These are phyloP conservation scores for Tripterygium wilfordii DNA, from an alignment of 177 flowering plant species.

Conservation along the genomic window DNA sequence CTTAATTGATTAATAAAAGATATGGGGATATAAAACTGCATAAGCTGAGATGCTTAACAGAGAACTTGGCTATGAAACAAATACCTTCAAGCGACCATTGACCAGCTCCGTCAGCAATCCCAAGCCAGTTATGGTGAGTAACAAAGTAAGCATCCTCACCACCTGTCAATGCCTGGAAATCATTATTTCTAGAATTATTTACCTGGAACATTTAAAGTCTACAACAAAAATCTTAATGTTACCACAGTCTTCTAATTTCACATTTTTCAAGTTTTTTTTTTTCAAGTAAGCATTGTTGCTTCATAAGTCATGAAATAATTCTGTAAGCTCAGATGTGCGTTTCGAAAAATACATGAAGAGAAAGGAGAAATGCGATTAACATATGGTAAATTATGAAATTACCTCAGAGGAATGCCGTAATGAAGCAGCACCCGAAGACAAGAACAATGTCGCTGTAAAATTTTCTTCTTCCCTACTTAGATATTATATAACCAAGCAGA, in stretches of 20 bases:
- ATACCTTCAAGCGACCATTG: slow-evolving; percentile 83
- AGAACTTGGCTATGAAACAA: no score
- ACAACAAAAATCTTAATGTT: no score
- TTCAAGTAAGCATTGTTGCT: neutral
- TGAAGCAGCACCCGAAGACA: slow-evolving; percentile 23
- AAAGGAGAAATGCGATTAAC: neutral
- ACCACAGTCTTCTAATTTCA: neutral
- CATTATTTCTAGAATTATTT: slow-evolving; percentile 46
- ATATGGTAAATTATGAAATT: neutral
- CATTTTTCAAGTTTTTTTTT: neutral
- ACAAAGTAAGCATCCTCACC: slow-evolving; percentile 81
- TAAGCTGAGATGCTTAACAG: neutral
- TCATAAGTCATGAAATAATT: neutral
- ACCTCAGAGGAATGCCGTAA: slow-evolving; percentile 28
- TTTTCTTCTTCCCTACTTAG: slow-evolving; percentile 17
- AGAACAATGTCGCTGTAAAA: slow-evolving; percentile 4
- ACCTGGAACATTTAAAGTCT: neutral
- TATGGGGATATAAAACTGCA: no score
- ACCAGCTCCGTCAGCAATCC: slow-evolving; percentile 83
- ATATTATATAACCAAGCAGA: neutral
- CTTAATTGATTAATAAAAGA: no score
- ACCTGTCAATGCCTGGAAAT: slow-evolving; percentile 82
- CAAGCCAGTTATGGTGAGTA: slow-evolving; percentile 55
- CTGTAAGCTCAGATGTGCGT: neutral
- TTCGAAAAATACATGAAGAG: no score